Conservation (phyloP, 1,284 basidiomycete genomes). For the Wolfiporia cocos region DNA sequence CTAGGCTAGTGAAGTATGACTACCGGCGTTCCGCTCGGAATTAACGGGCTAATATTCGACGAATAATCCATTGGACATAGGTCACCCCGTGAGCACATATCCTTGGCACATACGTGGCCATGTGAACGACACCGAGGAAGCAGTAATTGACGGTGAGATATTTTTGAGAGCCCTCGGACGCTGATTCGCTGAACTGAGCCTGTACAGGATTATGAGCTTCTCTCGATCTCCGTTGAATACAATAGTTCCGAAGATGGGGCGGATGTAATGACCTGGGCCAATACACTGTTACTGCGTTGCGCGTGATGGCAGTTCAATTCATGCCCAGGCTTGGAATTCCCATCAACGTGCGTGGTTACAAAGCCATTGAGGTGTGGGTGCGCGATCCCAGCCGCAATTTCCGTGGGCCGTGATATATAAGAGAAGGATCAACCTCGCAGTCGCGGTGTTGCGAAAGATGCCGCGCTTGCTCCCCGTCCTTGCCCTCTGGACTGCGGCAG, state of each 20-base stretch:
- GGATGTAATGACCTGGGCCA: too few relatives aligned
- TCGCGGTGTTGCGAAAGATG: slow-evolving; percentile 1
- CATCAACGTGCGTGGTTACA: too few relatives aligned
- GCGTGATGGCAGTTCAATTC: not conserved
- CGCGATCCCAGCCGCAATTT: too few relatives aligned
- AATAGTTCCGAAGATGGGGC: not conserved
- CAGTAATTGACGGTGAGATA: not conserved
- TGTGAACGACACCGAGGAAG: not conserved
- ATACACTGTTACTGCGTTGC: not conserved
- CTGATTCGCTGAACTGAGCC: not conserved
- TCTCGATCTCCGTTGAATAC: too few relatives aligned
- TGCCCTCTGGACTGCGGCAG: slow-evolving; percentile 3
- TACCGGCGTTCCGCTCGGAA: slow-evolving; percentile 1
- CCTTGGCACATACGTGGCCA: slow-evolving; percentile 1
- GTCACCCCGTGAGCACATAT: not conserved
- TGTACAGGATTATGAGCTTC: not conserved
- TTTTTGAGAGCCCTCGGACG: not conserved
- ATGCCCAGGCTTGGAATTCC: too few relatives aligned
- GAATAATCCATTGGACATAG: not conserved
- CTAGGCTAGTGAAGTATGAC: too few relatives aligned
- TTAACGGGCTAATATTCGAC: not conserved
- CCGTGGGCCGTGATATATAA: too few relatives aligned
- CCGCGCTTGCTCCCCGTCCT: slow-evolving; percentile 1
- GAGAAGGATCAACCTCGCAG: too few relatives aligned
- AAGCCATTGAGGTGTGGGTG: too few relatives aligned